Evolutionary conservation across 2,329 filamentous ascomycete genomes (phyloP).

Genomic region (Ceratocystis destructans): DNA sequence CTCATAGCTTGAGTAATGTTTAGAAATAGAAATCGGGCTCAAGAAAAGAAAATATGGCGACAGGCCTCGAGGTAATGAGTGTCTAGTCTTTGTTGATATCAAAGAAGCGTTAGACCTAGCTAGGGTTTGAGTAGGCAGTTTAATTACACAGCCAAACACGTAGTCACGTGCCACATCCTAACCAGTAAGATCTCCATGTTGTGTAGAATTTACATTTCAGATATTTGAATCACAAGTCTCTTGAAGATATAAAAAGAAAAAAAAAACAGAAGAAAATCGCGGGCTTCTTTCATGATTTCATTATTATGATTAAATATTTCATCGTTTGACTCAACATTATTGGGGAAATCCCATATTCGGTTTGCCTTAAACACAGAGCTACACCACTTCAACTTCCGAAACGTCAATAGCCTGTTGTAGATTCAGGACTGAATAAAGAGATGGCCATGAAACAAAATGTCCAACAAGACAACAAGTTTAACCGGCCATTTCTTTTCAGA

Average conservation of each 20-base stretch:
- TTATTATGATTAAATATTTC: slow-evolving; percentile 5
- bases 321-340: slow-evolving; percentile 1
- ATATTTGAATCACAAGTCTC: too few relatives aligned
- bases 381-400: not conserved
- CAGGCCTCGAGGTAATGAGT: not conserved
- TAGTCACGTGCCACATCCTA: not conserved
- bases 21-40: not conserved
- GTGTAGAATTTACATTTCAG: too few relatives aligned
- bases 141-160: not conserved
- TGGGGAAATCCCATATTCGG: not conserved
- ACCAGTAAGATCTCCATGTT: not conserved
- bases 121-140: not conserved
- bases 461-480: not conserved
- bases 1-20: slow-evolving; percentile 10
- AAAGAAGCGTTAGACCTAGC: not conserved
- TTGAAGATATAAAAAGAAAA: not conserved
- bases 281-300: slow-evolving; percentile 1
- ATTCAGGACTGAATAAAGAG: not conserved
- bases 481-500: not conserved
- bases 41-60: not conserved
- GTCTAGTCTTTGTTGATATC: not conserved
- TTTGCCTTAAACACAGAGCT: not conserved
- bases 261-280: not conserved
- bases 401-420: not conserved
- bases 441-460: not conserved